A percentile compares a stretch with the other conserved stretches of the same genome.
These are phyloP conservation scores for Dimocarpus longan DNA, from an alignment of 345 rosid genomes.

Conservation along the genomic window DNA sequence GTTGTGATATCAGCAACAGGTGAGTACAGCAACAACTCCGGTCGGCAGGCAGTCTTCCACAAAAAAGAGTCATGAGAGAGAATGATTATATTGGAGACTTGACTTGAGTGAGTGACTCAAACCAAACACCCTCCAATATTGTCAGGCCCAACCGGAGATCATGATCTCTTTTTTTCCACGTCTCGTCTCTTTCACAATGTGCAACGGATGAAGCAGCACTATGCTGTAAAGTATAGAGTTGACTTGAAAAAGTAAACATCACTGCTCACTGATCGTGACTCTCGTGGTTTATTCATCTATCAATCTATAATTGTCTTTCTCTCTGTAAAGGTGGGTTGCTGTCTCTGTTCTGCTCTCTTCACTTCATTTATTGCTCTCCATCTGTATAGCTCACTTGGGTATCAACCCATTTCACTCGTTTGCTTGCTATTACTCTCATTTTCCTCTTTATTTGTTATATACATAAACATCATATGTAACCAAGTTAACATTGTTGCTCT, in stretches of 20 bases:
- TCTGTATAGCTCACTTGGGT: slow-evolving; percentile 11
- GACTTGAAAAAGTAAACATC: slow-evolving; percentile 14
- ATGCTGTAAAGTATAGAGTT: slow-evolving; percentile 23
- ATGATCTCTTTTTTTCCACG: slow-evolving; percentile 28
- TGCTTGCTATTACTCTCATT: neutral
- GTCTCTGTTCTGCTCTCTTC: slow-evolving; percentile 10
- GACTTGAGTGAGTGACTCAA: neutral
- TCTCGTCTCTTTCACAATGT: slow-evolving; percentile 28
- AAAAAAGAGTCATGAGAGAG: neutral
- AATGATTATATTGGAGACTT: slow-evolving; percentile 19
- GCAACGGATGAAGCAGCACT: neutral
- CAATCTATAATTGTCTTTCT: slow-evolving; percentile 20
- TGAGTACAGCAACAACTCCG: neutral
- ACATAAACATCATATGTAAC: too few species aligned
- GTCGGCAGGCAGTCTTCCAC: neutral
- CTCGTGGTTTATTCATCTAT: slow-evolving; percentile 33
- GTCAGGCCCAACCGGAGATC: slow-evolving; percentile 34
- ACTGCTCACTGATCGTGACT: slow-evolving; percentile 31
- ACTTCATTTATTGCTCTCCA: neutral
- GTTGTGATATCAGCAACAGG: neutral
- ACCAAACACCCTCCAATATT: slow-evolving; percentile 19
- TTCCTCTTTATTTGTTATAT: neutral
- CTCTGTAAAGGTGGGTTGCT: slow-evolving; percentile 16
- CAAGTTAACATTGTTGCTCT: neutral
- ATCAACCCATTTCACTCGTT: neutral